Conservation (phyloP, 2,329 filamentous ascomycete species). For the Coniochaeta sp. region DNA sequence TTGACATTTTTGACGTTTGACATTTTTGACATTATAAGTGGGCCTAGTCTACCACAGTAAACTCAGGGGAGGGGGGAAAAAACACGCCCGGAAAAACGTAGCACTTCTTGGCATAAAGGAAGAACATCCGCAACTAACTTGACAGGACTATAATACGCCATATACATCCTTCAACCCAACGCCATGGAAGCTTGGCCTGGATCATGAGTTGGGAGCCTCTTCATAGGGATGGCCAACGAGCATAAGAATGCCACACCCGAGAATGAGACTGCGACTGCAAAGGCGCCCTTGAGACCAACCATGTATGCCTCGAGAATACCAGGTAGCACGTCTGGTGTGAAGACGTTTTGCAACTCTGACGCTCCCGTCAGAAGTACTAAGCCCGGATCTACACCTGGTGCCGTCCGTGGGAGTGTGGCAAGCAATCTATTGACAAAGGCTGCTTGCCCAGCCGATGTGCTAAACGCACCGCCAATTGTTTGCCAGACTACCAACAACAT, state of each 20-base stretch:
- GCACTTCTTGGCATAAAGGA: too few species aligned
- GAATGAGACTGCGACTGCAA: constrained; percentile 41
- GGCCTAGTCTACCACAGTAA: too few species aligned
- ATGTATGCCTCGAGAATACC: constrained; percentile 50
- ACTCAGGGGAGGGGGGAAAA: too few species aligned
- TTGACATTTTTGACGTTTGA: not conserved
- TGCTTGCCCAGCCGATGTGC: constrained; percentile 29
- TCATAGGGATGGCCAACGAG: constrained; percentile 16
- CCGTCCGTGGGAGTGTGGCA: constrained; percentile 10
- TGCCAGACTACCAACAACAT: constrained; percentile 19
- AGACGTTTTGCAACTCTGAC: constrained; percentile 39
- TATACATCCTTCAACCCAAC: not conserved
- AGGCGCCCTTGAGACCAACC: constrained; percentile 47
- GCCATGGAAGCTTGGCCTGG: not conserved
- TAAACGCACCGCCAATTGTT: constrained; percentile 32
- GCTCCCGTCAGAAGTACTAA: constrained; percentile 26
- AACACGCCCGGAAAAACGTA: too few species aligned
- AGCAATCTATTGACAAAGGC: constrained; percentile 24
- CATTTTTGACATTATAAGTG: not conserved
- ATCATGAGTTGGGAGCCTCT: constrained; percentile 6
- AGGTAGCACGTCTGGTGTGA: constrained; percentile 33
- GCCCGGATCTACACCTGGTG: constrained; percentile 19
- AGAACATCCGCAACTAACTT: too few species aligned
- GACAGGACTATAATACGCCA: too few species aligned
- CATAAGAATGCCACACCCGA: constrained; percentile 19